Conservation (phyloP, 768 basidiomycete genomes). For the Leccinum fibrillosum region DNA sequence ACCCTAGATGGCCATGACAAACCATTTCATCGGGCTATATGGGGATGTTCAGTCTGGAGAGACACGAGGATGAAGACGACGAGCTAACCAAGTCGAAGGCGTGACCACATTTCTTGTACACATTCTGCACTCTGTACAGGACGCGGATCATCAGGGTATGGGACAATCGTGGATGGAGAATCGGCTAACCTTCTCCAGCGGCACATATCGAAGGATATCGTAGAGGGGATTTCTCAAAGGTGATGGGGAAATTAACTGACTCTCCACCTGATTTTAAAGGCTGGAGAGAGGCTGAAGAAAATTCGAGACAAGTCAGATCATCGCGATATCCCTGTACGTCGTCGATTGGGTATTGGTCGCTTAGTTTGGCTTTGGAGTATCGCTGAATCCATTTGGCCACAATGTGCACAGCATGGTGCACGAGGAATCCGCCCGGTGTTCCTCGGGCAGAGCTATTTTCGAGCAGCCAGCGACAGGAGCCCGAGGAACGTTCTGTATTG, state of each 20-base stretch:
- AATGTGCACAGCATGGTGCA: conserved; percentile 22
- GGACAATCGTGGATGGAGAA: conserved; percentile 10
- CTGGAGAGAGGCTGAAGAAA: conserved; percentile 14
- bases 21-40: conserved; percentile 62
- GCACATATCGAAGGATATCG: conserved; percentile 51
- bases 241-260: not conserved
- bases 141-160: conserved; percentile 1
- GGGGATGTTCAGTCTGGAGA: conserved; percentile 9
- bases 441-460: conserved; percentile 32
- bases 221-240: conserved; percentile 15
- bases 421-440: conserved; percentile 28
- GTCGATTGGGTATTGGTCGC: conserved; percentile 25
- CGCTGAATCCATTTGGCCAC: conserved; percentile 18
- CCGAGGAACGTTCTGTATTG: conserved; percentile 12
- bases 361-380: conserved; percentile 18
- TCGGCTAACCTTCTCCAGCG: conserved; percentile 61
- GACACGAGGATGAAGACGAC: conserved; percentile 12
- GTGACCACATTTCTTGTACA: conserved; percentile 57
- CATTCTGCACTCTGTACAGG: conserved; percentile 56
- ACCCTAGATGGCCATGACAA: conserved; percentile 12
- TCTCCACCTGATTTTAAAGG: conserved; percentile 25
- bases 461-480: conserved; percentile 10
- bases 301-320: conserved; percentile 22
- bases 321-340: conserved; percentile 21
- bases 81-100: conserved; percentile 47